phyloP scores from a whole-genome alignment of 305 asterid species.

The Fraxinus baroniana region DNA sequence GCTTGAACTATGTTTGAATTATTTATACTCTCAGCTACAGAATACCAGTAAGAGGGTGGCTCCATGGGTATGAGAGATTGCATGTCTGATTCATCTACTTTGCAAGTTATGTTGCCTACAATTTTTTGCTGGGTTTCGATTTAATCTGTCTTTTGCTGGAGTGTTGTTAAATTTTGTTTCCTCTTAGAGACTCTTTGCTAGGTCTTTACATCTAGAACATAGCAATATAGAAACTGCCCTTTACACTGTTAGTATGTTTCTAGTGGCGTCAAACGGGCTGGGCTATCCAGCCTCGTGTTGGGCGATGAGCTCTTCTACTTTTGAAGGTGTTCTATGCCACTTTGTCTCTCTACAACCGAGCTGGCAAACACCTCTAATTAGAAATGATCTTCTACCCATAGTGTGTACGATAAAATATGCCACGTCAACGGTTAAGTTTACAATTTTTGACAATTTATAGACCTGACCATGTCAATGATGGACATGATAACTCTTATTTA shows the following conservation, averaged over 20 bases:
- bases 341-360: background rate
- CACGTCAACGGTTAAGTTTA: too few relatives aligned
- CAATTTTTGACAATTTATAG: background rate
- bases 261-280: background rate
- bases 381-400: too few relatives aligned
- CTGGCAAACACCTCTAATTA: background rate
- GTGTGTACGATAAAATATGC: too few relatives aligned
- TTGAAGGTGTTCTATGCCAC: background rate
- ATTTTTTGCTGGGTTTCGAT: background rate
- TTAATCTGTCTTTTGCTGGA: background rate
- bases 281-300: background rate
- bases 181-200: background rate
- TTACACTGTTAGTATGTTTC: background rate
- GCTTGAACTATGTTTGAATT: background rate
- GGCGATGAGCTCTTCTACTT: background rate
- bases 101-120: background rate
- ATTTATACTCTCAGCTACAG: background rate
- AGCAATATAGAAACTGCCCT: background rate
- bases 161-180: background rate
- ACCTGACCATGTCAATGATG: too few relatives aligned
- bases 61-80: background rate
- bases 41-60: background rate
- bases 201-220: background rate
- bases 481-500: too few relatives aligned
- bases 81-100: too few relatives aligned